These are phyloP conservation scores for Chlorencoelia australis DNA, from an alignment of 2,329 filamentous ascomycete species.

Conservation along the genomic window DNA sequence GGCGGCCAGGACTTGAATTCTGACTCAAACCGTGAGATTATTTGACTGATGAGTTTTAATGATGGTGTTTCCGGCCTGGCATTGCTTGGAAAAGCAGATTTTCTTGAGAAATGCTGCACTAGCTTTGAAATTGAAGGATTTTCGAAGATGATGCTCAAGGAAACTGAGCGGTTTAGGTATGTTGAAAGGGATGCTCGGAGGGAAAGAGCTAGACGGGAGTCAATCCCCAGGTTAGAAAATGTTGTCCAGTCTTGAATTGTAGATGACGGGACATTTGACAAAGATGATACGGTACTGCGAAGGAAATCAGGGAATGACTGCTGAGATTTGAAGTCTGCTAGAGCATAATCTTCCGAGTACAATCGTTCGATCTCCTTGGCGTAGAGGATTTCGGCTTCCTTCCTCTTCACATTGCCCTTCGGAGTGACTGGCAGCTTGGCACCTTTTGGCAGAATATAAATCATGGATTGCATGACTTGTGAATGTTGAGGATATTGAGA, in stretches of 20 bases:
- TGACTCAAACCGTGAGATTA: conserved; percentile 17
- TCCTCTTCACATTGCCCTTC: conserved; percentile 26
- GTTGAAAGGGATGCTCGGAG: conserved; percentile 18
- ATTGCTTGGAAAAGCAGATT: conserved; percentile 8
- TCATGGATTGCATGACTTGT: conserved; percentile 21
- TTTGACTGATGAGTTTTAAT: conserved; percentile 14
- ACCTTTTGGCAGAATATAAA: conserved; percentile 19
- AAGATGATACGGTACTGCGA: conserved; percentile 11
- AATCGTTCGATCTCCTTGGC: conserved; percentile 17
- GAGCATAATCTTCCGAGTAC: conserved; percentile 9
- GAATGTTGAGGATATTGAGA: conserved; percentile 17
- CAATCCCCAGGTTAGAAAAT: conserved; percentile 21
- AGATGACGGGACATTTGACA: conserved; percentile 11
- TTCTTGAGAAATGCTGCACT: too few species aligned
- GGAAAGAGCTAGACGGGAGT: conserved; percentile 20
- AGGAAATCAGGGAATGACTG: conserved; percentile 15
- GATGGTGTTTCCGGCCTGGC: background rate
- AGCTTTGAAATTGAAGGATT: conserved; percentile 21
- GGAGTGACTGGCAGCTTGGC: conserved; percentile 23
- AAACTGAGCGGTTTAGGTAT: conserved; percentile 17
- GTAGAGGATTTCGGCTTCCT: conserved; percentile 22
- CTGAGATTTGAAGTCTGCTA: background rate
- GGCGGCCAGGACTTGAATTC: conserved; percentile 19
- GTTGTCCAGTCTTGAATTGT: conserved; percentile 19
- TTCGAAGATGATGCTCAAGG: conserved; percentile 24